These are phyloP conservation scores for Saprolegnia diclina DNA, from an alignment of 352 stramenopile species.

Conservation along the genomic window DNA sequence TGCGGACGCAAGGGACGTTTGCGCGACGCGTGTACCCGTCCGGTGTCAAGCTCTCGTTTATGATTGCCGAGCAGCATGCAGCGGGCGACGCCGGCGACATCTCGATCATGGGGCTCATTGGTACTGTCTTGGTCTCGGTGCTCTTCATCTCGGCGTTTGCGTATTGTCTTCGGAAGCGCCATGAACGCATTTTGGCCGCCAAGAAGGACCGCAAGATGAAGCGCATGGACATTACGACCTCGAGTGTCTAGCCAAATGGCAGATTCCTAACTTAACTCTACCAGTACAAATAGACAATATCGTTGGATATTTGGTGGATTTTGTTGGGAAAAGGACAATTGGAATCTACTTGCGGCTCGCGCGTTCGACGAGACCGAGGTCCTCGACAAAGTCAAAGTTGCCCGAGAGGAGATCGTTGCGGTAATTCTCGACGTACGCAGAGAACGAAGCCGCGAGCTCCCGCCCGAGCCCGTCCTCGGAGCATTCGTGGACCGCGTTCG, in stretches of 20 bases:
- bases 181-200: conserved; percentile 42
- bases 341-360: conserved; percentile 31
- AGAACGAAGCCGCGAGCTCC: conserved; percentile 46
- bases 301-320: no score
- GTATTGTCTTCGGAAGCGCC: conserved; percentile 49
- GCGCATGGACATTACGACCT: conserved; percentile 38
- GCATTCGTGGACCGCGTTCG: conserved; percentile 65
- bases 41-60: conserved; percentile 59
- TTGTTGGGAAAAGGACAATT: background rate
- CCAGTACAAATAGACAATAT: background rate
- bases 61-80: conserved; percentile 55
- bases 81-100: conserved; percentile 58
- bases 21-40: conserved; percentile 52
- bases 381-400: conserved; percentile 78
- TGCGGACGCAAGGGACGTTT: conserved; percentile 67
- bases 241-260: background rate
- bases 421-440: conserved; percentile 72
- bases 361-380: conserved; percentile 73
- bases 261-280: background rate
- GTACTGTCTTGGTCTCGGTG: conserved; percentile 51
- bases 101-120: conserved; percentile 51
- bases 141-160: conserved; percentile 55
- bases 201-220: conserved; percentile 25
- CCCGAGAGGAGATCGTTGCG: conserved; percentile 73
- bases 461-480: conserved; percentile 52